Conservation (phyloP, 345 rosid genomes). For the Bruguiera gymnorhiza region DNA sequence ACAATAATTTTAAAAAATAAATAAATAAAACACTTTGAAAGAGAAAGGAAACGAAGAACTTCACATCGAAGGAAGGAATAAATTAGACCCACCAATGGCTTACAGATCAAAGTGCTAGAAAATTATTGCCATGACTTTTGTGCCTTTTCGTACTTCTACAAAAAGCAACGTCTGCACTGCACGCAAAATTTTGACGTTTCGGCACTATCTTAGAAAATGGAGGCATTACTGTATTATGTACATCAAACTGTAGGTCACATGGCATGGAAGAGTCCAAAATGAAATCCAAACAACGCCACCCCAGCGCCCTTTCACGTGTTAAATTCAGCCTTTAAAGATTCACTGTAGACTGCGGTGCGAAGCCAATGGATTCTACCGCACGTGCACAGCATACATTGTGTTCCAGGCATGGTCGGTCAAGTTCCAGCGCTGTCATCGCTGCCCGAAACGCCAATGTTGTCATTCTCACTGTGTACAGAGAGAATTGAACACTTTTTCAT, state of each 20-base stretch:
- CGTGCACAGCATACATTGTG: slow-evolving; percentile 19
- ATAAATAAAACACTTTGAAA: too few species aligned
- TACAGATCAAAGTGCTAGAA: background rate
- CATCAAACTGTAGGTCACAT: slow-evolving; percentile 9
- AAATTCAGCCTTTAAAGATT: background rate
- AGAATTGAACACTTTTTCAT: too few species aligned
- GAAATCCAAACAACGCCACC: slow-evolving; percentile 20
- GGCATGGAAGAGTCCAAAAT: slow-evolving; percentile 16
- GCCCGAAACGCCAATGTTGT: too few species aligned
- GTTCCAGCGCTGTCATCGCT: too few species aligned
- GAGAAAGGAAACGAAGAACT: slow-evolving; percentile 10
- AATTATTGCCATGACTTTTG: background rate
- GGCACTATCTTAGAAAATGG: background rate
- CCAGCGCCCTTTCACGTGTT: slow-evolving; percentile 21
- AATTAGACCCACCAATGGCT: slow-evolving; percentile 3
- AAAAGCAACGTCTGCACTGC: slow-evolving; percentile 6
- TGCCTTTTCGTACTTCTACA: background rate
- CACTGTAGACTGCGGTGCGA: too few species aligned
- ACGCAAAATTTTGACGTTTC: slow-evolving; percentile 1
- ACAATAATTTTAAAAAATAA: too few species aligned
- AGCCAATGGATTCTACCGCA: slow-evolving; percentile 13
- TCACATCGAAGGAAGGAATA: slow-evolving; percentile 30
- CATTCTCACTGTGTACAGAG: too few species aligned
- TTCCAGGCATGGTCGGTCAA: slow-evolving; percentile 5
- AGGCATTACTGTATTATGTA: background rate